These are phyloP conservation scores for Polychytrium aggregatum DNA, from an alignment of 192 early-diverging fungal genomes.

Conservation along the genomic window DNA sequence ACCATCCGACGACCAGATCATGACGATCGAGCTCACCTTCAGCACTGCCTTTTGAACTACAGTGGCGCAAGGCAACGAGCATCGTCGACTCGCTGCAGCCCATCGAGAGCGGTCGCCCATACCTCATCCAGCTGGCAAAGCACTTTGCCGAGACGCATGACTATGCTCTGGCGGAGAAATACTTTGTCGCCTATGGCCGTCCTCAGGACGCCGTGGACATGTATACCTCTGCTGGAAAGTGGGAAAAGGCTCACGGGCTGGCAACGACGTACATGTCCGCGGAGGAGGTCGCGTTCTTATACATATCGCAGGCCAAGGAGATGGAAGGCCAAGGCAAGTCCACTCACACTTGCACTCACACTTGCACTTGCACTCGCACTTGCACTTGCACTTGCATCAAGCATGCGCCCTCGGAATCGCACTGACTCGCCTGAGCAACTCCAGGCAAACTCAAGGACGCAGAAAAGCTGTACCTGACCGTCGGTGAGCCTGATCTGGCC, in stretches of 20 bases:
- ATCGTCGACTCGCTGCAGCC: conserved; percentile 49
- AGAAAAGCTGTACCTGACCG: conserved; percentile 50
- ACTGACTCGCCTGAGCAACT: too few species aligned
- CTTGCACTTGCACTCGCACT: too few species aligned
- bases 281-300: conserved; percentile 44
- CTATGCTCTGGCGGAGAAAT: conserved; percentile 38
- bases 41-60: conserved; percentile 6
- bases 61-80: conserved; percentile 54
- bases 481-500: conserved; percentile 50
- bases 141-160: conserved; percentile 40
- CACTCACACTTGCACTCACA: too few species aligned
- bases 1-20: neutral
- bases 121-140: conserved; percentile 37
- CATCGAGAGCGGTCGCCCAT: conserved; percentile 32
- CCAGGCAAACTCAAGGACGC: conserved; percentile 49
- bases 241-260: conserved; percentile 51
- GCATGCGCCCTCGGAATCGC: too few species aligned
- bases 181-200: conserved; percentile 38
- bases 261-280: conserved; percentile 47
- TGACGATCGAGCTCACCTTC: neutral
- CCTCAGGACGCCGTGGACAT: conserved; percentile 58
- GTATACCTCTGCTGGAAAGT: conserved; percentile 45
- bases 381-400: too few species aligned
- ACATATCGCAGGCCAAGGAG: conserved; percentile 48
- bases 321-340: conserved; percentile 37